Base-by-base conservation (phyloP, 2,329 filamentous ascomycete genomes). In the Pseudogymnoascus verrucosus region DNA sequence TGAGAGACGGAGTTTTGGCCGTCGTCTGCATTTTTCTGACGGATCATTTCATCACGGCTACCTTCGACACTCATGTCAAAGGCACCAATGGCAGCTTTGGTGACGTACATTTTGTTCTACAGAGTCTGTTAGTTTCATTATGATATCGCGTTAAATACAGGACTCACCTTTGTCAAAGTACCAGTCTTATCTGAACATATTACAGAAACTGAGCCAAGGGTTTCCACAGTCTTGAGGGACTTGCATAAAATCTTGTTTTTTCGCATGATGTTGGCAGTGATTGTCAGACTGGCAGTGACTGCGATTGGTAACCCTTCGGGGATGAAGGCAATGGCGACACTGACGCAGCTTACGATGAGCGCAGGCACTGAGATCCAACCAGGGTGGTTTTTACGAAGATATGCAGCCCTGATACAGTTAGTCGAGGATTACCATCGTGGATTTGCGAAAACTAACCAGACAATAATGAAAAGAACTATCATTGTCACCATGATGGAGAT, bases 101-200 rank as follows among this genome's bases (percentile, higher is more conserved):
- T 89, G 0, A 90, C 88, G 1, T 83, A 80, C 89, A 91, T 91
- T 67, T 86, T 84, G 64, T 90, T 90, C 83, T 84, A 66, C 14
- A 26, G 39, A 51, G 10, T 57, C 19, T 36, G 21, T 66, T 14
- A 68, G 61, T 31, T 54, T 23, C 16, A 28, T 47, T 47, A 26
- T 47, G 21, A 26, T 47, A 19, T 36, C 5, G 84, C 0, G 71
- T 74, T 7, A n/a, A 21, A 16, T 3, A 31, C 16, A 61, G 12
- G 3, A 36, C 54, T 14, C 65, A 69, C 70, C 62, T 72, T 72
- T 4, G 87, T 89, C 63, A 89, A 76, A 0, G 87, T 89, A 3
- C 89, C 89, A 0, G 89, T 91, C 77, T 91, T 91, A 72, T 91
- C 89, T 0, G 87, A 90, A 72, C 89, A 90, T 42, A 92, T 86